Conservation (phyloP, 306 rosid species). For the Vachellia pachyceras region DNA sequence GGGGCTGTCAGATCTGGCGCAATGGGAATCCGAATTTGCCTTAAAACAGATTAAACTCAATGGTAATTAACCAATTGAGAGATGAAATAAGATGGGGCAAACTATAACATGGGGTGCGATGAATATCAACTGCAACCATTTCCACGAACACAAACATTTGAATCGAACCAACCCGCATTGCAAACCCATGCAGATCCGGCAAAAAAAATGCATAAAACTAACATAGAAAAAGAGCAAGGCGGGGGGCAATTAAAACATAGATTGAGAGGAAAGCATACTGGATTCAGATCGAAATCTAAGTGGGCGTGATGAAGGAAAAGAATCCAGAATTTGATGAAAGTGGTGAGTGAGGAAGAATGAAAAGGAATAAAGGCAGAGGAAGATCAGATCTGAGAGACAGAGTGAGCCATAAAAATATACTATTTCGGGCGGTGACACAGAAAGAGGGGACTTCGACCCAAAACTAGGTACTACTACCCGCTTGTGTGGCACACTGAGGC, state of each 20-base stretch:
- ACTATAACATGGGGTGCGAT: conserved; percentile 27
- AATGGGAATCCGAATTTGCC: conserved; percentile 4
- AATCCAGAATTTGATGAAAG: conserved; percentile 14
- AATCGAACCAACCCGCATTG: conserved; percentile 19
- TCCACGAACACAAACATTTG: conserved; percentile 18
- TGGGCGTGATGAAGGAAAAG: conserved; percentile 30
- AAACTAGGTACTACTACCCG: conserved; percentile 10
- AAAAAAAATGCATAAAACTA: conserved; percentile 5
- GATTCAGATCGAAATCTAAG: conserved; percentile 49
- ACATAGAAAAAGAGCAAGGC: neutral
- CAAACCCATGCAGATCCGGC: conserved; percentile 44
- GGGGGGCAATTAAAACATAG: neutral
- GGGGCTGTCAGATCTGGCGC: conserved; percentile 44
- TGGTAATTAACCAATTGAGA: neutral
- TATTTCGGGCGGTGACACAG: conserved; percentile 11
- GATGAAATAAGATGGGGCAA: conserved; percentile 23
- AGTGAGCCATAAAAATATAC: neutral
- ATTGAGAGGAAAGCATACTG: conserved; percentile 40
- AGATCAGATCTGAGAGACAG: conserved; percentile 35
- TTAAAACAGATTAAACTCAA: neutral
- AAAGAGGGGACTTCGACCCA: too few relatives aligned
- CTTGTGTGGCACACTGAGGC: neutral
- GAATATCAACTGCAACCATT: conserved; percentile 32
- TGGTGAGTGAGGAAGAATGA: conserved; percentile 19
- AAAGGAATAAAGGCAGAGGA: neutral